Evolutionary conservation across 139 green algal genomes (phyloP).

Genomic region (Haematococcus lacustris): DNA sequence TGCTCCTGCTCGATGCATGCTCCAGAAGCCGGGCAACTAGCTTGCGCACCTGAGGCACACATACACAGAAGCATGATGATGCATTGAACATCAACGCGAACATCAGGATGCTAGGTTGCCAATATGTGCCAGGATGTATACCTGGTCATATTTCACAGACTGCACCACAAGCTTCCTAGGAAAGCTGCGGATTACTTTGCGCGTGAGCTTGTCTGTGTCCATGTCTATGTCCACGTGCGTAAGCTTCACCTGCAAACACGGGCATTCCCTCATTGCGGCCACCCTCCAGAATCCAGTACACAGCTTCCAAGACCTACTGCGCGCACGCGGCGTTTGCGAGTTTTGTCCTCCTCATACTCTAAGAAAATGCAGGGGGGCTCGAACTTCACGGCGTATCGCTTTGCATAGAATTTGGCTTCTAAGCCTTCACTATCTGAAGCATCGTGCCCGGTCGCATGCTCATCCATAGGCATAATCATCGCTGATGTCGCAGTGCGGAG

Average conservation of each 20-base stretch:
- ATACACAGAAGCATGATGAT: too few species aligned
- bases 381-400: slow-evolving; percentile 24
- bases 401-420: too few species aligned
- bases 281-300: too few species aligned
- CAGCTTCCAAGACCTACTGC: slow-evolving; percentile 23
- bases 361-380: slow-evolving; percentile 26
- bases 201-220: slow-evolving; percentile 24
- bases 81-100: not conserved
- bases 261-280: slow-evolving; percentile 8
- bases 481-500: too few species aligned
- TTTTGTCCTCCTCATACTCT: slow-evolving; percentile 29
- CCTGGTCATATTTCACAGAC: slow-evolving; percentile 36
- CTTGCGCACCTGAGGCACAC: too few species aligned
- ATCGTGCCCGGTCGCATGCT: too few species aligned
- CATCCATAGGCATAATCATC: too few species aligned
- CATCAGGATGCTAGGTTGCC: too few species aligned
- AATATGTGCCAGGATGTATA: too few species aligned
- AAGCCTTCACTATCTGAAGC: too few species aligned
- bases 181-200: slow-evolving; percentile 39
- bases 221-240: slow-evolving; percentile 2
- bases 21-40: not conserved
- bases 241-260: slow-evolving; percentile 22
- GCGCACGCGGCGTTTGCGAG: slow-evolving; percentile 15
- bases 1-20: too few species aligned
- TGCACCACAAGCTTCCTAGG: slow-evolving; percentile 18